Evolutionary conservation across 352 stramenopile species (phyloP), one percentile per base, ranked within the genome.

Genomic region (Pythium graminicola): DNA sequence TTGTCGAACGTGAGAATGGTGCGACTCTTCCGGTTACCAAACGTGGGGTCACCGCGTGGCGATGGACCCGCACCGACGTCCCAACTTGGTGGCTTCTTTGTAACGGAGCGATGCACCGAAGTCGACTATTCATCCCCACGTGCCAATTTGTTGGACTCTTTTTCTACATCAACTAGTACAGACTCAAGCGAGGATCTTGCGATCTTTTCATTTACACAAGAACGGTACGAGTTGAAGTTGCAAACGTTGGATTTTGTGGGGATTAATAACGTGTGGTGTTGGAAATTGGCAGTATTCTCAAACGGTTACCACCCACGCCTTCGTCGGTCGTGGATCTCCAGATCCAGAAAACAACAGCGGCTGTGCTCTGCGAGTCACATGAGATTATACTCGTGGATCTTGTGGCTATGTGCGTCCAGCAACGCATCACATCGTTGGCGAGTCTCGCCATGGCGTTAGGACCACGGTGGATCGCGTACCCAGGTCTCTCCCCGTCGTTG

Each of bases 361-460:
- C 80, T 3, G 65, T 90, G 17, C 69, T 88, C 4, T 88, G 77
- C 33, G 80, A 90, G 57, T 78, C 60, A 13, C 62, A 73, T 33
- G 76, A 86, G 66, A 75, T 90, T 41, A 50, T 85, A 42, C 65
- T 90, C 13, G 77, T 84, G 27, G 70, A 90, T 35, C 53, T 88
- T 40, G 23, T 29, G n/a, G 74, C 67, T 3, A 75, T 85, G 24
- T 56, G 72, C 28, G 54, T 84, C 1, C 50, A 64, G 27, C 75
- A 71, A 16, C 65, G 58, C 3, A 74, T 90, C 43, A 16, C 60
- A 36, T 76, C 73, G 23, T n/a, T 66, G 29, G 62, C 76, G 24
- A 81, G 76, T 31, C 65, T 72, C 14, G 76, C 76, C 3, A 86
- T 90, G 73, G 62, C 76, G 14, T 64, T 90, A 6, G 80, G 80